Evolutionary conservation across 1,139 yeast genomes (phyloP).

Genomic region (Hyphopichia pseudoburtonii): DNA sequence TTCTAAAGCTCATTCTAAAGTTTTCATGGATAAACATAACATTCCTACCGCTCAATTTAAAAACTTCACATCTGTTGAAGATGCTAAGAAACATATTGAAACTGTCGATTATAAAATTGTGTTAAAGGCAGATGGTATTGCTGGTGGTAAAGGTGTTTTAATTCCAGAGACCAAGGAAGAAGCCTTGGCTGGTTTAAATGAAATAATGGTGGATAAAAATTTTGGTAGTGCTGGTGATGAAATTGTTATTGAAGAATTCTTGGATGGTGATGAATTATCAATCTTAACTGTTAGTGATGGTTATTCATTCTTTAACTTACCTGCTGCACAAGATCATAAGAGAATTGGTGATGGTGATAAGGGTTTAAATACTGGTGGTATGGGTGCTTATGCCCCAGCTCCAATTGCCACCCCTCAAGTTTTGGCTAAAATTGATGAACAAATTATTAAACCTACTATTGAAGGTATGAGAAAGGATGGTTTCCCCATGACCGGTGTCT

Average conservation of each 20-base stretch:
- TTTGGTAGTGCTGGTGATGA: conserved; percentile 96
- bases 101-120: conserved; percentile 75
- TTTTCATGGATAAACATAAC: conserved; percentile 86
- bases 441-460: conserved; percentile 84
- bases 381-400: conserved; percentile 99
- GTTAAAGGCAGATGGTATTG: conserved; percentile 95
- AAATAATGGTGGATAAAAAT: conserved; percentile 85
- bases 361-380: conserved; percentile 98
- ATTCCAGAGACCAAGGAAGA: conserved; percentile 85
- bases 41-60: conserved; percentile 93
- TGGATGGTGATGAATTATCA: conserved; percentile 96
- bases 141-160: conserved; percentile 98
- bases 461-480: conserved; percentile 97
- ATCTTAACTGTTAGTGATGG: conserved; percentile 94
- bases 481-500: conserved; percentile 90
- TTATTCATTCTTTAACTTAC: conserved; percentile 84
- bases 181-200: conserved; percentile 80
- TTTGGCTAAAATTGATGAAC: conserved; percentile 64
- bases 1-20: conserved; percentile 91
- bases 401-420: conserved; percentile 80
- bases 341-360: conserved; percentile 90
- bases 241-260: conserved; percentile 92
- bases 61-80: conserved; percentile 74
- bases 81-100: conserved; percentile 70
- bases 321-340: conserved; percentile 98